Conservation (phyloP, 2,329 filamentous ascomycete species). For the Zalaria obscura region DNA sequence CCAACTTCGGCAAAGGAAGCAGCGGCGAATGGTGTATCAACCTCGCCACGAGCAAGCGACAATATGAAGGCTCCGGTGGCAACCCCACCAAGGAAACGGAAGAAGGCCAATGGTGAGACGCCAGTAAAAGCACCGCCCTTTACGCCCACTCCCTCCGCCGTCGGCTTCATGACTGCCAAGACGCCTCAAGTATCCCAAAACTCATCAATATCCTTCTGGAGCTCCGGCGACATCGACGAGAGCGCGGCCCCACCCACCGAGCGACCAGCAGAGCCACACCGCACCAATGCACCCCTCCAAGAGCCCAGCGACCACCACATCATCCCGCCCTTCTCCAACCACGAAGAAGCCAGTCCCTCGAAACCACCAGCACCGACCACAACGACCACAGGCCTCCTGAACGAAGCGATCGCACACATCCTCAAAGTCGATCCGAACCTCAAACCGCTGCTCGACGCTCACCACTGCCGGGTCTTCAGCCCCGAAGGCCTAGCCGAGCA, state of each 20-base stretch:
- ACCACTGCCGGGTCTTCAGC: slow-evolving; percentile 68
- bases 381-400: slow-evolving; percentile 56
- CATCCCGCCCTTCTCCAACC: slow-evolving; percentile 32
- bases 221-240: slow-evolving; percentile 25
- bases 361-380: slow-evolving; percentile 21
- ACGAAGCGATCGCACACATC: slow-evolving; percentile 62
- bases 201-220: slow-evolving; percentile 16
- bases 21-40: not conserved
- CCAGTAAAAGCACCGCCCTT: slow-evolving; percentile 20
- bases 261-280: slow-evolving; percentile 47
- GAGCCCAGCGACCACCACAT: slow-evolving; percentile 56
- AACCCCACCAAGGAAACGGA: slow-evolving; percentile 1
- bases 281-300: slow-evolving; percentile 56
- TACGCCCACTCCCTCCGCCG: slow-evolving; percentile 35
- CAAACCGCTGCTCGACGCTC: slow-evolving; percentile 54
- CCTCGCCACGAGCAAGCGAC: too few relatives aligned
- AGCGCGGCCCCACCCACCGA: slow-evolving; percentile 15
- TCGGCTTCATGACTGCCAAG: slow-evolving; percentile 29
- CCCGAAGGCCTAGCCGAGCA: slow-evolving; percentile 68
- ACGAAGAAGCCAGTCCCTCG: slow-evolving; percentile 21
- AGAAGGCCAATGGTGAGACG: slow-evolving; percentile 4
- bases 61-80: not conserved
- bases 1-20: not conserved
- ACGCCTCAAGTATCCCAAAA: slow-evolving; percentile 4
- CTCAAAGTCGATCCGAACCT: slow-evolving; percentile 55